Base-by-base conservation (phyloP, 257 asterid species). In the Paulownia fortunei region DNA sequence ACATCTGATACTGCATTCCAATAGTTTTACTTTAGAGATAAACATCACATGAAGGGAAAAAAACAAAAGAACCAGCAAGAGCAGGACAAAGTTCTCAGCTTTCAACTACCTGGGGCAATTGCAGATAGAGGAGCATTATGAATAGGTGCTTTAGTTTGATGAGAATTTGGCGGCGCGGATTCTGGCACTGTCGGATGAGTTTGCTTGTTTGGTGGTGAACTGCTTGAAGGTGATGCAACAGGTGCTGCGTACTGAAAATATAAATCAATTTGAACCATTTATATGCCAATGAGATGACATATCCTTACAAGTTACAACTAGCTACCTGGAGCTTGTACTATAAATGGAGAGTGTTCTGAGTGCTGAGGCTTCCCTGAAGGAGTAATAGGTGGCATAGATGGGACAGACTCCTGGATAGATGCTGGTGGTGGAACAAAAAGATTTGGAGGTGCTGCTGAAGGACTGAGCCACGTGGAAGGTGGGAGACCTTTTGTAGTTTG, bases 311-410 rank as follows among this genome's bases (percentile, higher is more conserved):
- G 46, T 54, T 46, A 67, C 60, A 69, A 69, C 79, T 62, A 67
- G 58, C 54, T 87, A 94, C 98, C 97, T 83, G 96, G 89, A 61
- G 85, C 79, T 69, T 82, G 87, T 59, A 81, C 89, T 54, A 76
- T 68, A 52, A 76, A 8, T 8, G 85, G 83, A 82, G 91, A 88
- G 79, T 55, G 82, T 58, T 72, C 82, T 9, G 61, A 32, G 34
- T 47, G 74, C 52, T 19, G 81, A 52, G 86, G 80, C 13, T 64
- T 69, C 46, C 63, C 63, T 39, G 83, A 62, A 34, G 89, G 82
- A 62, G 84, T 81, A 72, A 74, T 59, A 9, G 92, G 95, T 9
- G 96, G 89, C 73, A 79, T 46, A 64, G 77, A 84, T 13, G 86
- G 87, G 80, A 51, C 69, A 12, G 67, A 68, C 47, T 69, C 65